Percentiles rank a stretch among this genome's conserved stretches.
phyloP scores from a whole-genome alignment of 768 basidiomycete genomes.

The Sarcodon aspratus region DNA sequence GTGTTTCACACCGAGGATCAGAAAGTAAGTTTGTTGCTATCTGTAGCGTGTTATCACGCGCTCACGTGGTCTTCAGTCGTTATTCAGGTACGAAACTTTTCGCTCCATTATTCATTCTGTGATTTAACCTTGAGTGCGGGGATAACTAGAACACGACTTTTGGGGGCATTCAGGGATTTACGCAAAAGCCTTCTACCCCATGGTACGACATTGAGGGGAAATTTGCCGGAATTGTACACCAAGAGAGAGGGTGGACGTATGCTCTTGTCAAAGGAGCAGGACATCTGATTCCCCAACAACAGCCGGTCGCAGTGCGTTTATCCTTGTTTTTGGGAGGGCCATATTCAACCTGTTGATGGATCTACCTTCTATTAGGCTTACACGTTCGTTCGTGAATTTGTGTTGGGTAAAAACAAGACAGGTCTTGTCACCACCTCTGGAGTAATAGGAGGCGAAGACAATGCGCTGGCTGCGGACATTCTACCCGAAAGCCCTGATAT shows the following conservation, averaged over 20 bases:
- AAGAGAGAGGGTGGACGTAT: slow-evolving; percentile 1
- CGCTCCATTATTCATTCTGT: background rate
- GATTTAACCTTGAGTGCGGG: background rate
- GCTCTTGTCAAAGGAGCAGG: slow-evolving; percentile 19
- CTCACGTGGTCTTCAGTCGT: slow-evolving; percentile 12
- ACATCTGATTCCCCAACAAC: slow-evolving; percentile 34
- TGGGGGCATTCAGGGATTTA: slow-evolving; percentile 67
- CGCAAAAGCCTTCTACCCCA: slow-evolving; percentile 52
- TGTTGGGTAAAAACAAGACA: slow-evolving; percentile 49
- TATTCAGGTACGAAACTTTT: slow-evolving; percentile 37
- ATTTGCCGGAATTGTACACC: too few relatives aligned
- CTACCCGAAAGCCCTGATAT: slow-evolving; percentile 46
- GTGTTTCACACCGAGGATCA: slow-evolving; percentile 50
- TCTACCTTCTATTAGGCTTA: slow-evolving; percentile 33
- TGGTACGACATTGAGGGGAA: slow-evolving; percentile 54
- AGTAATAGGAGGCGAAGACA: slow-evolving; percentile 40
- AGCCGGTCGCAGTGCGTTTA: background rate
- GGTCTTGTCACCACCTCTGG: slow-evolving; percentile 52
- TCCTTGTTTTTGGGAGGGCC: too few relatives aligned
- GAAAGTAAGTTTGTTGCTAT: slow-evolving; percentile 35
- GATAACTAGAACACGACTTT: slow-evolving; percentile 62
- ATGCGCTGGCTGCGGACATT: slow-evolving; percentile 30
- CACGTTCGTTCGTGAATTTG: slow-evolving; percentile 53
- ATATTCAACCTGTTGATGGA: too few relatives aligned
- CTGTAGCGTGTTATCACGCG: slow-evolving; percentile 1